These are phyloP conservation scores for Trichoderma afroharzianum DNA, from an alignment of 2,329 filamentous ascomycete genomes.

Conservation along the genomic window DNA sequence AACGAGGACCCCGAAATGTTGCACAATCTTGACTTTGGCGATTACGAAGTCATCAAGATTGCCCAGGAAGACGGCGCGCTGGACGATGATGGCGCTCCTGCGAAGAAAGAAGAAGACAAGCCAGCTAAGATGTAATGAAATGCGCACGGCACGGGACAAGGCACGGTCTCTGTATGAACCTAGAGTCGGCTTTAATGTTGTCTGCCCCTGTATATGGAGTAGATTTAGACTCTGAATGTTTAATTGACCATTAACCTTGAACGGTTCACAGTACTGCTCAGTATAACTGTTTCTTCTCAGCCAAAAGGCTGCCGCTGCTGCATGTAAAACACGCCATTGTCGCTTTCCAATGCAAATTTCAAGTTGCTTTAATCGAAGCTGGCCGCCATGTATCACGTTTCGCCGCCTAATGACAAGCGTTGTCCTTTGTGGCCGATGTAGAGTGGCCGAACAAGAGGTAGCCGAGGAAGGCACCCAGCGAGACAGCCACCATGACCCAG, in stretches of 20 bases:
- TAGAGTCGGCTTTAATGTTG: neutral
- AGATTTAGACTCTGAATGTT: neutral
- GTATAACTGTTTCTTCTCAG: neutral
- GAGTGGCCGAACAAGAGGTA: conserved; percentile 76
- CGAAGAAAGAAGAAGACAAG: conserved; percentile 29
- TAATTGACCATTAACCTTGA: neutral
- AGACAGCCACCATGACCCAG: conserved; percentile 91
- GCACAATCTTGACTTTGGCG: conserved; percentile 53
- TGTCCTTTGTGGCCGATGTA: conserved; percentile 72
- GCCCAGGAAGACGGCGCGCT: conserved; percentile 45
- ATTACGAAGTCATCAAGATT: conserved; percentile 48
- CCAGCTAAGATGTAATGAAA: conserved; percentile 32
- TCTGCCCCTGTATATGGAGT: neutral
- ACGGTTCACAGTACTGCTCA: neutral
- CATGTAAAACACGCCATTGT: neutral
- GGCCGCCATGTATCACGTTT: neutral
- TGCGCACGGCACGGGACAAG: neutral
- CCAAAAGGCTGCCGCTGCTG: neutral
- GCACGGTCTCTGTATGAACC: neutral
- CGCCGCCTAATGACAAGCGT: conserved; percentile 73
- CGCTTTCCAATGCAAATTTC: neutral
- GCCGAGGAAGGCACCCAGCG: conserved; percentile 82
- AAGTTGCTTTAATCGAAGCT: neutral
- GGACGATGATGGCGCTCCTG: conserved; percentile 24
- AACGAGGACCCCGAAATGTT: conserved; percentile 81